Percentiles rank a stretch among this genome's conserved stretches.
These are phyloP conservation scores for Polyporus arcularius DNA, from an alignment of 768 basidiomycete genomes.

Conservation along the genomic window DNA sequence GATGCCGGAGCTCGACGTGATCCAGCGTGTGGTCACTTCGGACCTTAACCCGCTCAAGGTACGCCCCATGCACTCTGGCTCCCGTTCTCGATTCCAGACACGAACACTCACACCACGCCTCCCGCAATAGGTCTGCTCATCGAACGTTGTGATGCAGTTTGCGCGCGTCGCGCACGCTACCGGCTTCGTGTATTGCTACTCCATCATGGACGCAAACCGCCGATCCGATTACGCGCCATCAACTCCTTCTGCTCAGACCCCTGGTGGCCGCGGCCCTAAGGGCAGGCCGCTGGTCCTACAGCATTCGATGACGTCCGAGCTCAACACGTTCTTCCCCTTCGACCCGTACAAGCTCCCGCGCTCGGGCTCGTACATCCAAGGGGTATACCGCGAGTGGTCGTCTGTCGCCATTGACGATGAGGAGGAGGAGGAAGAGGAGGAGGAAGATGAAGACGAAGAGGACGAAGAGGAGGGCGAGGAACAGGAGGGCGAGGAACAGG, in stretches of 20 bases:
- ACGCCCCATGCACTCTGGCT: slow-evolving; percentile 16
- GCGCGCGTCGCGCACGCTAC: slow-evolving; percentile 90
- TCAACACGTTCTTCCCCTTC: slow-evolving; percentile 97
- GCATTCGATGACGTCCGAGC: slow-evolving; percentile 55
- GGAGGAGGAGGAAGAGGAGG: slow-evolving; percentile 70
- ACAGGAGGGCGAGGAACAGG: slow-evolving; percentile 50
- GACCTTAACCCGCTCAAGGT: slow-evolving; percentile 91
- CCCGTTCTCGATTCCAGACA: neutral
- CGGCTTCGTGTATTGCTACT: slow-evolving; percentile 92
- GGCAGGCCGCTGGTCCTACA: slow-evolving; percentile 28
- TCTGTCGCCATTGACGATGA: slow-evolving; percentile 71
- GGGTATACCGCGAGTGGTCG: slow-evolving; percentile 89
- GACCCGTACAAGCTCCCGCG: slow-evolving; percentile 92
- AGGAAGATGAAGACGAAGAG: slow-evolving; percentile 54
- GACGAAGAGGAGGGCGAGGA: slow-evolving; percentile 63
- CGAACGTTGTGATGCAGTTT: slow-evolving; percentile 90
- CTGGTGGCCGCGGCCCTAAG: slow-evolving; percentile 3
- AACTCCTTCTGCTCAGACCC: slow-evolving; percentile 16
- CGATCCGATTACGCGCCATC: slow-evolving; percentile 52
- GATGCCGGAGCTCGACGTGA: slow-evolving; percentile 77
- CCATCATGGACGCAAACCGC: slow-evolving; percentile 87
- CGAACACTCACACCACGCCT: neutral
- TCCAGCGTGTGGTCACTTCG: slow-evolving; percentile 80
- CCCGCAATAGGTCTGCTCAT: slow-evolving; percentile 71
- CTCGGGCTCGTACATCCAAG: slow-evolving; percentile 75